These are phyloP conservation scores for Ettlia oleoabundans DNA, from an alignment of 139 green algal genomes.

Conservation along the genomic window DNA sequence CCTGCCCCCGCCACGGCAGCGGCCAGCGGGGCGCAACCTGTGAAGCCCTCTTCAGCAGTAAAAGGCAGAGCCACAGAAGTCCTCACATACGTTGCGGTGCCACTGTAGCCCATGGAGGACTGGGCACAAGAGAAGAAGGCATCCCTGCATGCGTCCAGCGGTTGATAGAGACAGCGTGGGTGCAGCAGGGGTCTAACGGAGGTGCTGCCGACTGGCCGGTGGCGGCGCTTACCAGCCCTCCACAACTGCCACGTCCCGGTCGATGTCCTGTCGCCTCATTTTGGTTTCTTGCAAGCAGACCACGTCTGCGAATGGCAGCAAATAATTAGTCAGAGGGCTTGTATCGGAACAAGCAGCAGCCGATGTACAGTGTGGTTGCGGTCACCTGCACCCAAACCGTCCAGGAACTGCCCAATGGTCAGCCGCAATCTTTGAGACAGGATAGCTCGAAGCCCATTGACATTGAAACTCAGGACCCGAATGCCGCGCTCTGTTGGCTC, in stretches of 20 bases:
- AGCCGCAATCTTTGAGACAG: conserved; percentile 2
- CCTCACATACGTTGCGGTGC: conserved; percentile 67
- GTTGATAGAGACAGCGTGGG: no score
- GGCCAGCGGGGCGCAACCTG: conserved; percentile 25
- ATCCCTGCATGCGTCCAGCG: conserved; percentile 69
- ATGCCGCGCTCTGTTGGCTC: no score
- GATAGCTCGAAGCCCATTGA: conserved; percentile 47
- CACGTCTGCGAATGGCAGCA: conserved; percentile 40
- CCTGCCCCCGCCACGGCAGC: background rate
- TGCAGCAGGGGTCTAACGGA: no score
- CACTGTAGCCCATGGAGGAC: conserved; percentile 56
- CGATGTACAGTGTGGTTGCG: background rate
- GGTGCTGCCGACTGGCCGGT: no score
- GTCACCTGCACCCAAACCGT: conserved; percentile 28
- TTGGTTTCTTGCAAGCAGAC: conserved; percentile 77
- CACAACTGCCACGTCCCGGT: conserved; percentile 52
- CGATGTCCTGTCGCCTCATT: conserved; percentile 51
- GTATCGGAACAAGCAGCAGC: background rate
- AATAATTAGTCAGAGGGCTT: background rate
- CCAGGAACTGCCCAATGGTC: conserved; percentile 34
- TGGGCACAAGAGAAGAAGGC: conserved; percentile 65
- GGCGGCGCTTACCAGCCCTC: conserved; percentile 57
- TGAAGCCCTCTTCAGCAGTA: conserved; percentile 59
- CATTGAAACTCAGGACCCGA: conserved; percentile 44
- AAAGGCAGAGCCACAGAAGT: conserved; percentile 40